Evolutionary conservation across 345 rosid genomes (phyloP).

Genomic region (Populus nigra): DNA sequence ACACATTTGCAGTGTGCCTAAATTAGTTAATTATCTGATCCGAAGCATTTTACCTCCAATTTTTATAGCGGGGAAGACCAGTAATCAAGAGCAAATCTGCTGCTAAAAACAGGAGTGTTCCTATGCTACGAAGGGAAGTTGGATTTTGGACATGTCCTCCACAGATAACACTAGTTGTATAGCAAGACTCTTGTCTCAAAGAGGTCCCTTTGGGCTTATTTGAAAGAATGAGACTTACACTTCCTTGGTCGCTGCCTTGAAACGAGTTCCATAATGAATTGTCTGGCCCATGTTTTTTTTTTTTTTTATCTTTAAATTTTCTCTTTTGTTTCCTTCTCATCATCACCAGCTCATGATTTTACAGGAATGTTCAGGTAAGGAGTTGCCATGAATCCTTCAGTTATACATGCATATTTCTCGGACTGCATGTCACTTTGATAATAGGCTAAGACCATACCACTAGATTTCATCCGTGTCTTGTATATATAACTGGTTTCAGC

Average conservation of each 20-base stretch:
- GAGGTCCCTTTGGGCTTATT: slow-evolving; percentile 16
- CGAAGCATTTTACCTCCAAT: background rate
- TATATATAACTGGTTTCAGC: no score
- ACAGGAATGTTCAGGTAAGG: background rate
- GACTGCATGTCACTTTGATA: background rate
- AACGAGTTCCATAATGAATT: background rate
- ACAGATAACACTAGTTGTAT: background rate
- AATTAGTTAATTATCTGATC: background rate
- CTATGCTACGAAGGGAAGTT: background rate
- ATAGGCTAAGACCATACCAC: background rate
- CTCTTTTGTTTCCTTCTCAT: background rate
- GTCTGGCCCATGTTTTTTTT: slow-evolving; percentile 4
- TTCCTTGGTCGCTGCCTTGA: slow-evolving; percentile 9
- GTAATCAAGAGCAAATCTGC: background rate
- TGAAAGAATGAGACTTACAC: background rate
- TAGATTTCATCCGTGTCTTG: background rate
- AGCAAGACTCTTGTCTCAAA: slow-evolving; percentile 17
- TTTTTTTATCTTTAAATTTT: background rate
- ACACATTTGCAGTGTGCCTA: background rate
- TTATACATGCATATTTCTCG: background rate
- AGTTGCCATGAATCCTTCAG: background rate
- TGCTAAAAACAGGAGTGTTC: background rate
- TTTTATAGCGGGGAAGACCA: background rate
- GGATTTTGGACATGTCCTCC: background rate
- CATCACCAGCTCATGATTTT: slow-evolving; percentile 1